phyloP scores from a whole-genome alignment of 345 rosid species.

The Salix udensis region DNA sequence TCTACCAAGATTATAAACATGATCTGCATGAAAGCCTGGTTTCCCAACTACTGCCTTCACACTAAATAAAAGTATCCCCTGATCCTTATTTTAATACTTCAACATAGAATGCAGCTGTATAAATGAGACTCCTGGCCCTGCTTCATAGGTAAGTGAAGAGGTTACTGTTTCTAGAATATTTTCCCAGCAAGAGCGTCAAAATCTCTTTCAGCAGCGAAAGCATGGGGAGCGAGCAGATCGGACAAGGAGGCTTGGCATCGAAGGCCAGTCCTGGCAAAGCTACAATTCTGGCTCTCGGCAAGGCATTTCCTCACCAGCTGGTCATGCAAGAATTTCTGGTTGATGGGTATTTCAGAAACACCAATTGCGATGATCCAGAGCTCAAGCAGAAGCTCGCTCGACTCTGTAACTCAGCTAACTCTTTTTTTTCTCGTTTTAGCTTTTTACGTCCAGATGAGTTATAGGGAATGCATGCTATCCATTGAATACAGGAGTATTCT shows the following conservation, averaged over 20 bases:
- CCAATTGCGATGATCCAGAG: conserved; percentile 86
- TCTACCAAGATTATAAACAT: conserved; percentile 36
- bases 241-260: conserved; percentile 27
- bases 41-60: conserved; percentile 38
- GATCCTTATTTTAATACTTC: background rate
- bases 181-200: background rate
- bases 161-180: conserved; percentile 1
- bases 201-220: conserved; percentile 5
- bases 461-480: background rate
- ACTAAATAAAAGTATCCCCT: background rate
- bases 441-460: background rate
- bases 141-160: conserved; percentile 18
- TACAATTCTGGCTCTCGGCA: conserved; percentile 74
- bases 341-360: conserved; percentile 83
- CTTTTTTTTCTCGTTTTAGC: conserved; percentile 7
- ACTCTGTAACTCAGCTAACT: conserved; percentile 52
- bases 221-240: conserved; percentile 52
- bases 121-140: conserved; percentile 14
- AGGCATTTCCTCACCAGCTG: conserved; percentile 96
- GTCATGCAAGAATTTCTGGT: conserved; percentile 92
- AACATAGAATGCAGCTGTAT: conserved; percentile 19
- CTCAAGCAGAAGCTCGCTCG: conserved; percentile 83
- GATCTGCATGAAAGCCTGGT: conserved; percentile 36
- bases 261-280: conserved; percentile 61
- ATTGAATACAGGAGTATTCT: background rate